These are phyloP conservation scores for Xanthoconium purpureum DNA, from an alignment of 768 basidiomycete species.

Conservation along the genomic window DNA sequence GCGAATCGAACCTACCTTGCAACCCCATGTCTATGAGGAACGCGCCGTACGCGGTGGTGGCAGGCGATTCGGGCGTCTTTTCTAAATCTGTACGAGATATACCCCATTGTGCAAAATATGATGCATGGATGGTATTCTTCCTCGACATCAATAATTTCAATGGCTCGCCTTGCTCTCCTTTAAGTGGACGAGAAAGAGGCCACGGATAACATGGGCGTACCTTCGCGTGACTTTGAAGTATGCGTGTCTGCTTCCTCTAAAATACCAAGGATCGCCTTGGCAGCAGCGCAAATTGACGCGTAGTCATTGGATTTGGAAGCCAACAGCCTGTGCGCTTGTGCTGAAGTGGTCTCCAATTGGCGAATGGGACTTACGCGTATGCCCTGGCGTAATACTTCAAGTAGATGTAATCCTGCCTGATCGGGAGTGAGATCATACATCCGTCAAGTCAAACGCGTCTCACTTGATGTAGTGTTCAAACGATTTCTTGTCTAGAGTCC, in stretches of 20 bases:
- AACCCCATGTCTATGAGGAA: slow-evolving; percentile 5
- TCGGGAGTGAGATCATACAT: not conserved
- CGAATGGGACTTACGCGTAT: not conserved
- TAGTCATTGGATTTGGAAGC: not conserved
- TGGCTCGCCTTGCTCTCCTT: not conserved
- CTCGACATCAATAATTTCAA: not conserved
- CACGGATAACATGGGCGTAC: not conserved
- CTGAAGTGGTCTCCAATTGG: not conserved
- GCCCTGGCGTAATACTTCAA: slow-evolving; percentile 7
- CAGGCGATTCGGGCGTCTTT: not conserved
- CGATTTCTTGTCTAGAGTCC: not conserved
- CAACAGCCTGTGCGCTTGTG: not conserved
- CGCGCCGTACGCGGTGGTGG: slow-evolving; percentile 2
- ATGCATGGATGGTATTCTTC: not conserved
- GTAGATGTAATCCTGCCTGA: slow-evolving; percentile 3
- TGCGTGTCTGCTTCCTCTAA: not conserved
- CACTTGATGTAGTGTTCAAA: slow-evolving; percentile 4
- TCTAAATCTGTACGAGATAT: not conserved
- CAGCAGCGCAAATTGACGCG: not conserved
- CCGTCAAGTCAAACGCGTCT: not conserved
- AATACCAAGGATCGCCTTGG: not conserved
- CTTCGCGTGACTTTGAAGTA: not conserved
- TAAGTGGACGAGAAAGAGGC: not conserved
- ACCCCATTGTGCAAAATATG: not conserved
- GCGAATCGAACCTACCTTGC: not conserved